Evolutionary conservation across 2,329 filamentous ascomycete species (phyloP).

Genomic region (Penicillium sp.): DNA sequence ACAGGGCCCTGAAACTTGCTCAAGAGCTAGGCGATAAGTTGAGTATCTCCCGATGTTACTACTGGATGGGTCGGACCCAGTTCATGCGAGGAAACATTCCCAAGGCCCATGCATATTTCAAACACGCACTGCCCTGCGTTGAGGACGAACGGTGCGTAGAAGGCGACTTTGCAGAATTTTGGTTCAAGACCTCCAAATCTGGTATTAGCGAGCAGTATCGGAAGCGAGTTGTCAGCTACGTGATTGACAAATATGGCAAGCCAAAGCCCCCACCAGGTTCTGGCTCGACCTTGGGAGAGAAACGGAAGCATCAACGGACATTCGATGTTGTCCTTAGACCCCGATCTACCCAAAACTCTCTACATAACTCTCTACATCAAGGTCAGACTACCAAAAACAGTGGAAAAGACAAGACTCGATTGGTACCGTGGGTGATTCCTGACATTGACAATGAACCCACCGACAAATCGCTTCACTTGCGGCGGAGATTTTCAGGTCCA

Average conservation of each 20-base stretch:
- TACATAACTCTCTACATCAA: background rate
- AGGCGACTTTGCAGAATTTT: conserved; percentile 14
- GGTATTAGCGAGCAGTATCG: conserved; percentile 3
- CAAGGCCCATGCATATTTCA: conserved; percentile 16
- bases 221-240: background rate
- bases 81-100: conserved; percentile 12
- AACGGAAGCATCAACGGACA: background rate
- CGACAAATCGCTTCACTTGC: background rate
- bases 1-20: conserved; percentile 9
- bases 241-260: background rate
- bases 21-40: background rate
- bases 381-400: background rate
- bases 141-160: conserved; percentile 14
- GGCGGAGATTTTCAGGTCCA: background rate
- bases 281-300: background rate
- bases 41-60: conserved; percentile 19
- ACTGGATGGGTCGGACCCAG: conserved; percentile 27
- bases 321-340: background rate
- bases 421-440: background rate
- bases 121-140: conserved; percentile 16
- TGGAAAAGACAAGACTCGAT: background rate
- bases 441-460: background rate
- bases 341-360: background rate
- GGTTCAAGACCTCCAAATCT: conserved; percentile 1
- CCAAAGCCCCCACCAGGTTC: background rate